These are phyloP conservation scores for Hypseocharis bilobata DNA, from an alignment of 441 rosid species.

Conservation along the genomic window DNA sequence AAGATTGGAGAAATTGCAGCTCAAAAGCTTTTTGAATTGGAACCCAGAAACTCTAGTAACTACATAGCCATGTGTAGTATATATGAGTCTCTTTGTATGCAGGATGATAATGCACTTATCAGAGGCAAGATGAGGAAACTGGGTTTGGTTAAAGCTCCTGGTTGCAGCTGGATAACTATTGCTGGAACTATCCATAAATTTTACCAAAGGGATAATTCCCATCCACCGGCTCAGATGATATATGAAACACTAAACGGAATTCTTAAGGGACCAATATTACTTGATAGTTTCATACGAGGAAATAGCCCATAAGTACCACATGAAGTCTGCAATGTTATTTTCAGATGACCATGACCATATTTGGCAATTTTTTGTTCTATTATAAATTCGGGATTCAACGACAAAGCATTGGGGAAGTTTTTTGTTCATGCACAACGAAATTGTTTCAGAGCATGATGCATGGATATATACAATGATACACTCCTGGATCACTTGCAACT, in stretches of 20 bases:
- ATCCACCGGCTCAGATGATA: conserved; percentile 14
- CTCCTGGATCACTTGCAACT: no score
- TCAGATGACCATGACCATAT: no score
- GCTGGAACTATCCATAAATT: conserved; percentile 18
- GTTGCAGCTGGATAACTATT: conserved; percentile 23
- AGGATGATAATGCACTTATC: conserved; percentile 2
- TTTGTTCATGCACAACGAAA: no score
- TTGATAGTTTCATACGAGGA: no score
- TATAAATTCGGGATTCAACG: no score
- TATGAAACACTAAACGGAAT: conserved; percentile 7
- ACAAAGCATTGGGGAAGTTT: no score
- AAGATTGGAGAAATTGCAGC: conserved; percentile 26
- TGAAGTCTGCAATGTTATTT: no score
- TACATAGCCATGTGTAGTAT: conserved; percentile 24
- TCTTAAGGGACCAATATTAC: conserved; percentile 10
- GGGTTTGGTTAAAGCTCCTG: conserved; percentile 23
- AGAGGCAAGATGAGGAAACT: conserved; percentile 23
- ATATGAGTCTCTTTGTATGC: conserved; percentile 17
- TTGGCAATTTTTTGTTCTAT: no score
- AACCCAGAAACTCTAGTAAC: conserved; percentile 23
- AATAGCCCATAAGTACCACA: no score
- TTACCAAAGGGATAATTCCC: conserved; percentile 19
- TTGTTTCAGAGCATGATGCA: no score
- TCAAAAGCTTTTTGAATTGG: conserved; percentile 21
- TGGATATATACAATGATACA: no score